Evolutionary conservation across 352 stramenopile genomes (phyloP), one percentile per base, ranked within the genome.

Genomic region (Phytophthora meadii): DNA sequence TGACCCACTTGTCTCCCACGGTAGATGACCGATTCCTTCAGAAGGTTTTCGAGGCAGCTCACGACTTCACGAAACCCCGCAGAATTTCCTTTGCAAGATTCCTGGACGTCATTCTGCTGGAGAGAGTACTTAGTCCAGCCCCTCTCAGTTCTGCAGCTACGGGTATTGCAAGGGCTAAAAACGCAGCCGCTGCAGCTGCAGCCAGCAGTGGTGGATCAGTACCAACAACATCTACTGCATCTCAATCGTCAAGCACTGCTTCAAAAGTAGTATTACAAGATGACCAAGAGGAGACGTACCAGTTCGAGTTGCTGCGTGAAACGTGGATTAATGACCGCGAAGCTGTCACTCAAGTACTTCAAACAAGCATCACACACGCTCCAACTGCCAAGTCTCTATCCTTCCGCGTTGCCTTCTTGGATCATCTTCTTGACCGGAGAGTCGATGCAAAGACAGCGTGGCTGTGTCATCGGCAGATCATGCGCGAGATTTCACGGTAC

Each of bases 371-470:
- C 60, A 81, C 81, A 6, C 85, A 93, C 68, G 65, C 64, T 14
- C 78, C 73, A 14, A 91, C 82, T 0, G 81, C 71, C 0, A 74
- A 82, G 36, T 80, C 79, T 22, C 61, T 93, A n/a, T 71, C 68
- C 24, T 89, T 92, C 60, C 81, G 82, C 45, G 76, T 90, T 4
- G 66, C 72, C 8, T 91, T 93, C 56, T 71, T 93, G 44, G 77
- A 78, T 19, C 82, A 92, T 49, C 72, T 93, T 39, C 62, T 92
- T 7, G 58, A 57, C 30, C 83, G 85, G 14, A 76, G 80, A 25
- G 83, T 92, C 19, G 85, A 93, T 59, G 74, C 83, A 10, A 90
- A 92, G 72, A 93, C 83, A 2, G 85, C 85, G 57, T 93, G 85
- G 85, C 72, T 91, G 49, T 90, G 83, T 54, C 81, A 92, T 70